Evolutionary conservation across 139 green algal genomes (phyloP), one percentile per base, ranked within the genome.

Genomic region (Tetraselmis chui): DNA sequence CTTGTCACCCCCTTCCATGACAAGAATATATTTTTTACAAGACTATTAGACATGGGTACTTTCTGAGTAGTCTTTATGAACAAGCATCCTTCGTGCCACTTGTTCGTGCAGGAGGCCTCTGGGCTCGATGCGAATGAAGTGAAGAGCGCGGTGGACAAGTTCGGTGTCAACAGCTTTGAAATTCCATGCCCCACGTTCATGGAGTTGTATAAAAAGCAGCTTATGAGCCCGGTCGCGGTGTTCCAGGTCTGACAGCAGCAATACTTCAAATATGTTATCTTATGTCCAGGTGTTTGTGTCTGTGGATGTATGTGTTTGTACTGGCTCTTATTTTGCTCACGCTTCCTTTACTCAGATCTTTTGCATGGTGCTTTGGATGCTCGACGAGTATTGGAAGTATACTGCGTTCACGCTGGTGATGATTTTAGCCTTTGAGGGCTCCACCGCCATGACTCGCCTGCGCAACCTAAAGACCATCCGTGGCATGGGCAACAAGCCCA

Each of bases 311-410:
- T n/a, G n/a, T n/a, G n/a, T n/a, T n/a, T n/a, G n/a, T n/a, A n/a
- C n/a, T n/a, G n/a, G n/a, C n/a, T n/a, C n/a, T n/a, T n/a, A n/a
- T n/a, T n/a, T n/a, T n/a, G n/a, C n/a, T n/a, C n/a, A n/a, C n/a
- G n/a, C n/a, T n/a, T n/a, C n/a, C n/a, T n/a, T n/a, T n/a, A n/a
- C n/a, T n/a, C 74, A 77, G 77, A 45, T 86, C 26, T 87, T 87
- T 59, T 85, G 80, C 77, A 31, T 59, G 27, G 26, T 80, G 2
- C 84, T 87, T 1, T 87, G 84, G 84, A 32, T 87, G 23, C 77
- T 87, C 58, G 84, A 87, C 67, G 81, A 79, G 80, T 82, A 82
- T 29, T 87, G 84, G 84, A 87, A 87, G 74, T 87, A 87, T 77
- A 77, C 84, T 1, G 1, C 82, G 24, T 87, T 87, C 80, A 79